Evolutionary conservation across 108 stramenopile species (phyloP), one percentile per base, ranked within the genome.

Genomic region (Nitzschia sp.): DNA sequence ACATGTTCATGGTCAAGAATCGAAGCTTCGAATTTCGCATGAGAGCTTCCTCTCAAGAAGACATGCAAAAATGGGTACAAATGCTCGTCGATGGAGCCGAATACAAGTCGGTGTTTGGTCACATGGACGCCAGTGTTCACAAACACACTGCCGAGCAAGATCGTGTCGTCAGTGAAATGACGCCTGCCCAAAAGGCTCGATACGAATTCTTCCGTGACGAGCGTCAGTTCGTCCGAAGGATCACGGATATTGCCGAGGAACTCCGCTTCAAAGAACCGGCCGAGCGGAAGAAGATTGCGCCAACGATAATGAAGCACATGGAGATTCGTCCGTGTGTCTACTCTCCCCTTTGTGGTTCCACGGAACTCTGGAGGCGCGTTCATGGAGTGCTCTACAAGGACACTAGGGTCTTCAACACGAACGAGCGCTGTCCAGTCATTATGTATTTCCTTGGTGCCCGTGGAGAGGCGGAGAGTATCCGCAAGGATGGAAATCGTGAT

Each of bases 221-320:
- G 74, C 87, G 97, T 34, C 87, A 93, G 39, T 98, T 99, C 75
- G 89, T 97, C 26, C 80, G 92, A 8, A 69, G 72, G 41, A 64
- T 99, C 12, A 95, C 94, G 38, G 89, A 95, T 65, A 87, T 99
- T 51, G 96, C 95, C 38, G 98, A 99, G 81, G 89, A 91, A 10
- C 79, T 99, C 41, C 86, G 98, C 38, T 97, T 97, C 74, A 83
- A 83, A 52, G 95, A 97, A 51, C 87, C 89, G 14, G 75, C 75
- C 2, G 82, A 91, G 44, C 84, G 98, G 34, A 95, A 94, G 67
- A 71, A 52, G 8, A 29, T 88, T 11, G 93, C 92, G 12, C 95
- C 93, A 14, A 76, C 61, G 2, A 58, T 90, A 11, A 81, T 97
- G 61, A 54, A 52, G 25, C 69, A 83, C 7, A 57, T 97, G 24